phyloP scores from a whole-genome alignment of 257 asterid genomes.

The Solanum lycopersicoides region DNA sequence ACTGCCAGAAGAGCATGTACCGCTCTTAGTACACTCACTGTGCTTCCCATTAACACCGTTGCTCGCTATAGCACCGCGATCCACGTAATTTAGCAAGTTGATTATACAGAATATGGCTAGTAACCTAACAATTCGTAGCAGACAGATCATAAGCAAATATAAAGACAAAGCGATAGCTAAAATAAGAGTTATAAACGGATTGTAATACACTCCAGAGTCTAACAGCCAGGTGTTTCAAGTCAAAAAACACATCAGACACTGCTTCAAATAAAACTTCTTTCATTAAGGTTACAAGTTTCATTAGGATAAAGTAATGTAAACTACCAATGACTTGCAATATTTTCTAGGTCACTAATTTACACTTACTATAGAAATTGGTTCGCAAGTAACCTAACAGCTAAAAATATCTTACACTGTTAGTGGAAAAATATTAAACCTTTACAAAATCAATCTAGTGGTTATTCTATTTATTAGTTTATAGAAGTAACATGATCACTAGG shows the following conservation, averaged over 20 bases:
- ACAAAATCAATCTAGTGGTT: background rate
- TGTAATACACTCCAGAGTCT: background rate
- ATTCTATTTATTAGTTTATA: background rate
- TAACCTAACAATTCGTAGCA: constrained; percentile 16
- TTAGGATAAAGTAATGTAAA: background rate
- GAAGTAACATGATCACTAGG: background rate
- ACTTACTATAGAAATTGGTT: background rate
- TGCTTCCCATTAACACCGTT: constrained; percentile 33
- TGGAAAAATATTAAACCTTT: background rate
- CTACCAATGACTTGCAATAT: background rate
- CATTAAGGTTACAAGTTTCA: background rate
- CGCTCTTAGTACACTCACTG: constrained; percentile 11
- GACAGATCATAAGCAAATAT: background rate
- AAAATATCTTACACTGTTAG: background rate
- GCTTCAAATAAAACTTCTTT: background rate
- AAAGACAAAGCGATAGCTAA: background rate
- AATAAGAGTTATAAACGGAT: background rate
- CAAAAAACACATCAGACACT: background rate
- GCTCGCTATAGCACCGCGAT: constrained; percentile 30
- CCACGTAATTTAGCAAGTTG: constrained; percentile 26
- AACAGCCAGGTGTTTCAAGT: background rate
- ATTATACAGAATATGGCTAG: constrained; percentile 24
- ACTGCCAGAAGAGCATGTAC: constrained; percentile 22
- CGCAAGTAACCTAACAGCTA: background rate
- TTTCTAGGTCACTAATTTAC: background rate